These are phyloP conservation scores for Peronospora tabacina DNA, from an alignment of 352 stramenopile genomes.

Conservation along the genomic window DNA sequence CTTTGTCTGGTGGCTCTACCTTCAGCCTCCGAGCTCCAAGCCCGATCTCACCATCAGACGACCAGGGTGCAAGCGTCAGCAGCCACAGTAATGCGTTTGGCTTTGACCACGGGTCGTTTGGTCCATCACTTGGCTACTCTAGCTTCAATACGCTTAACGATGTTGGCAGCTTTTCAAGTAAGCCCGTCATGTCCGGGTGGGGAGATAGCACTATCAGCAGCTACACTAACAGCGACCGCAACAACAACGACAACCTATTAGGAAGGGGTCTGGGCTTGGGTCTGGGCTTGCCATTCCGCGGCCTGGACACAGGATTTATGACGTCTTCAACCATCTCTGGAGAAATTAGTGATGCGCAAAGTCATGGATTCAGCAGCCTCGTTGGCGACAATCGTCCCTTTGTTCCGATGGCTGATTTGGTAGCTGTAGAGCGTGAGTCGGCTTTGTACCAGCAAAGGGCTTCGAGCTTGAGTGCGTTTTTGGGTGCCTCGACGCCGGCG, in stretches of 20 bases:
- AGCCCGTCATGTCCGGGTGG: constrained; percentile 44
- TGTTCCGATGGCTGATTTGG: constrained; percentile 57
- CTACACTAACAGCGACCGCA: constrained; percentile 10
- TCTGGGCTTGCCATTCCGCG: constrained; percentile 18
- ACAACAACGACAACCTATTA: constrained; percentile 11
- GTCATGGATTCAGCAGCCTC: constrained; percentile 5
- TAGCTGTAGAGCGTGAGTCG: constrained; percentile 58
- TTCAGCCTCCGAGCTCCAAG: constrained; percentile 31
- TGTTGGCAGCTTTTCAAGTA: constrained; percentile 33
- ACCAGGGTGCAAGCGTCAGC: constrained; percentile 11
- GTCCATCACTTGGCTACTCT: constrained; percentile 46
- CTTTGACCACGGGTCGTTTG: constrained; percentile 30
- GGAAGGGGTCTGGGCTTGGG: constrained; percentile 9
- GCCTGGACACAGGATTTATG: constrained; percentile 14
- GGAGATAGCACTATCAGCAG: constrained; percentile 27
- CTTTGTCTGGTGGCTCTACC: constrained; percentile 15
- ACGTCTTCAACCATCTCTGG: constrained; percentile 9
- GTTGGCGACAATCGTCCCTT: constrained; percentile 22
- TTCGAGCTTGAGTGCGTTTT: constrained; percentile 70
- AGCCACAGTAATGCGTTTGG: constrained; percentile 30
- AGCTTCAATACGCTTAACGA: constrained; percentile 60
- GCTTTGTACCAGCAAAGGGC: constrained; percentile 58
- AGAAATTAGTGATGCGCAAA: neutral
- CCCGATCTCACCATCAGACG: constrained; percentile 20
- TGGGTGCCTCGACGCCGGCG: constrained; percentile 27